Base-by-base conservation (phyloP, 495 filamentous ascomycete genomes). In the Aspergillus coremiiformis region DNA sequence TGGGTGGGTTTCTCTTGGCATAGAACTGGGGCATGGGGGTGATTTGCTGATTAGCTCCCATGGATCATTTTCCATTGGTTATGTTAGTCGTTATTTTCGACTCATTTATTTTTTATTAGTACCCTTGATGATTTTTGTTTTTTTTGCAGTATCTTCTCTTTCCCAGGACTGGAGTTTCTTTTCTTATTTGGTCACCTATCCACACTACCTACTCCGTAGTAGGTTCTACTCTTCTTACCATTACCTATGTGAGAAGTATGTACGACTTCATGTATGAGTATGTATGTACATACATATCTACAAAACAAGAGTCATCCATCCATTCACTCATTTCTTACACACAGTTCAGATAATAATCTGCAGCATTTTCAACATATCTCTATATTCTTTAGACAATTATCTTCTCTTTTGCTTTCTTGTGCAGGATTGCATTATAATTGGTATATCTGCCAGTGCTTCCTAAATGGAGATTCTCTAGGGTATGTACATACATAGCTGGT, bases 271-370 rank as follows among this genome's bases (percentile, higher is more conserved):
- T n/a, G n/a, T n/a, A n/a, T n/a, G n/a, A n/a, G n/a, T n/a, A n/a
- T n/a, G n/a, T n/a, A n/a, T n/a, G n/a, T n/a, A n/a, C n/a, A n/a
- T n/a, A n/a, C n/a, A n/a, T n/a, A n/a, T 21, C 17, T 47, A 33
- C 29, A 20, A 19, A 47, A 22, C 44, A 41, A 21, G 7, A 47
- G 44, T 47, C 44, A 47, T 47, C 21, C 44, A 33, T 5, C 32
- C 14, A 46, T n/a, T n/a, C n/a, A n/a, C n/a, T n/a, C n/a, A n/a
- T n/a, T n/a, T n/a, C n/a, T n/a, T n/a, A 30, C 39, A 52, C 39
- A 41, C 45, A 19, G 51, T 54, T 35, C 44, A 58, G 56, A 51
- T 58, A 58, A 35, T 44, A 58, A 58, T 58, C 56, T 58, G 56
- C 56, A 58, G 44, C 51, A 47, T 21, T 37, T 54, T 52, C 56